These are phyloP conservation scores for Tulasnella sp. DNA, from an alignment of 768 basidiomycete species.

Conservation along the genomic window DNA sequence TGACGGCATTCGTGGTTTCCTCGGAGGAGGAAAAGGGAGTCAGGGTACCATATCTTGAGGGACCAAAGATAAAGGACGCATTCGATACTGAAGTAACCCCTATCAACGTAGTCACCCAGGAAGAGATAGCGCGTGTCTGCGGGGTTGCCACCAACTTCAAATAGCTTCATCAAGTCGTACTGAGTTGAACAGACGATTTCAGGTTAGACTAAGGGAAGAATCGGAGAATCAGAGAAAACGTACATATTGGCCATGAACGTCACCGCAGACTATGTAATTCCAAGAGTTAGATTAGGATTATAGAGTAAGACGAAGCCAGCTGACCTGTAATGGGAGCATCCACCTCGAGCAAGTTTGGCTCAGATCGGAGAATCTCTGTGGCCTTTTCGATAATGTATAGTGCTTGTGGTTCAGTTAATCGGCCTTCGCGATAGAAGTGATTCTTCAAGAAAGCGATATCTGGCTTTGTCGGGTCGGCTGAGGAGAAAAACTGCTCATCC, in stretches of 20 bases:
- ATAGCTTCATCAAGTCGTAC: conserved; percentile 92
- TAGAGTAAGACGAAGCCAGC: conserved; percentile 21
- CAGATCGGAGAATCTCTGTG: conserved; percentile 67
- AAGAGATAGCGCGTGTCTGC: conserved; percentile 87
- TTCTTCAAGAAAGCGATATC: conserved; percentile 96
- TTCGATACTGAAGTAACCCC: conserved; percentile 93
- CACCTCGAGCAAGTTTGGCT: conserved; percentile 84
- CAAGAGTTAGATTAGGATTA: conserved; percentile 1
- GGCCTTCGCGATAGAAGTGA: conserved; percentile 94
- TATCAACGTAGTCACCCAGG: conserved; percentile 85
- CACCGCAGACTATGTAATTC: conserved; percentile 70
- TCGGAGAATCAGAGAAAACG: conserved; percentile 26
- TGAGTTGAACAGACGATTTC: conserved; percentile 24
- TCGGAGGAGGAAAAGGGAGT: conserved; percentile 88
- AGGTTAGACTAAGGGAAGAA: conserved; percentile 12
- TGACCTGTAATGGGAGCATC: conserved; percentile 96
- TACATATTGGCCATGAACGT: conserved; percentile 99
- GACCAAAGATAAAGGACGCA: conserved; percentile 97
- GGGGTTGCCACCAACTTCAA: conserved; percentile 90
- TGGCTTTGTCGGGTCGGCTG: conserved; percentile 75
- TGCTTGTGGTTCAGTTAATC: conserved; percentile 89
- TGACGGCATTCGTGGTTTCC: conserved; percentile 99
- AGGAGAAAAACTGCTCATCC: conserved; percentile 84
- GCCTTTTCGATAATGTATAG: conserved; percentile 82
- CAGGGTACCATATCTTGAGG: conserved; percentile 98